These are phyloP conservation scores for Metschnikowia reukaufii DNA, from an alignment of 805 yeast genomes.

Conservation along the genomic window DNA sequence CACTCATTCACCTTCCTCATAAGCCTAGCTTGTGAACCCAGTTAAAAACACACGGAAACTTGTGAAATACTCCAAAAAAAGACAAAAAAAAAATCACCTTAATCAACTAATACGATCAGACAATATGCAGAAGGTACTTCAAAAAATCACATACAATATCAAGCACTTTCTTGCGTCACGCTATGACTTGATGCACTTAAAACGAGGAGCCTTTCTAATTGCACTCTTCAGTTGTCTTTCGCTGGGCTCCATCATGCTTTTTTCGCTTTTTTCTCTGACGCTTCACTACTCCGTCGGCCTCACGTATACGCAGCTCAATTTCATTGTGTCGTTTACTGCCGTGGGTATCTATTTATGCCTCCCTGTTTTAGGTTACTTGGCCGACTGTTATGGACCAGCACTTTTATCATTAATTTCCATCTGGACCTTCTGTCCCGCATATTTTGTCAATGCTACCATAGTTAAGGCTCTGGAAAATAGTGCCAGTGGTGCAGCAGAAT, in stretches of 20 bases:
- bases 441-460: constrained; percentile 40
- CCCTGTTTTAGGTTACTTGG: constrained; percentile 77
- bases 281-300: constrained; percentile 60
- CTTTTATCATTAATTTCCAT: constrained; percentile 62
- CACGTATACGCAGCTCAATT: constrained; percentile 63
- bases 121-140: constrained; percentile 20
- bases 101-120: not conserved
- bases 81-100: too few relatives aligned
- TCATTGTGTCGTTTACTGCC: constrained; percentile 70
- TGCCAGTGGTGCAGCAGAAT: not conserved
- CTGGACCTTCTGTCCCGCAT: constrained; percentile 66
- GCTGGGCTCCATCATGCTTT: constrained; percentile 80
- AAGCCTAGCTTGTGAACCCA: too few relatives aligned
- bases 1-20: too few relatives aligned
- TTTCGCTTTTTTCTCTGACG: constrained; percentile 74
- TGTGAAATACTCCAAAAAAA: too few relatives aligned
- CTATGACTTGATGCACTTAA: constrained; percentile 43
- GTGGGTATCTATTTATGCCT: constrained; percentile 83
- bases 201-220: constrained; percentile 52
- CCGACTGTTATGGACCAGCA: constrained; percentile 85
- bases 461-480: constrained; percentile 16
- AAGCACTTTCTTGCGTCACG: constrained; percentile 42
- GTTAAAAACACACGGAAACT: too few relatives aligned
- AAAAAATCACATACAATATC: constrained; percentile 42
- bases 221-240: constrained; percentile 66